Evolutionary conservation across 768 basidiomycete genomes (phyloP).

Genomic region (Lactifluus subvellereus): DNA sequence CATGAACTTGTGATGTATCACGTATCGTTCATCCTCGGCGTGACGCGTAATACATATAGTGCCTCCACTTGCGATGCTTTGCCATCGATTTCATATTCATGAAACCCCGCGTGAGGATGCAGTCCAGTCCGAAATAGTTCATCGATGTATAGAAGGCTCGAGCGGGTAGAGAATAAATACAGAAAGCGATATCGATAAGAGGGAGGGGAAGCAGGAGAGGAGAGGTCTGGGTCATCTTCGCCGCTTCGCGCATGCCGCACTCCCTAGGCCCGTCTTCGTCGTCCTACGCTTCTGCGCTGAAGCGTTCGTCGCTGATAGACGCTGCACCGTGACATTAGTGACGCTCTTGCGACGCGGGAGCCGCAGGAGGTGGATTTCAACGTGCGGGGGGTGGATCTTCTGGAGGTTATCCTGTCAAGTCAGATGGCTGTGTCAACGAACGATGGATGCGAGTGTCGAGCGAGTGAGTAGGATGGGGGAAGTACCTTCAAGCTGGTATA

Average conservation of each 20-base stretch:
- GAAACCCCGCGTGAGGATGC: not conserved
- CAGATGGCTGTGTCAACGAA: no score
- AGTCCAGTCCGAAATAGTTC: not conserved
- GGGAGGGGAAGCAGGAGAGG: not conserved
- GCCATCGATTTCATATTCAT: not conserved
- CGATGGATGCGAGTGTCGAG: not conserved
- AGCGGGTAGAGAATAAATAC: not conserved
- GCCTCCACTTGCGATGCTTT: not conserved
- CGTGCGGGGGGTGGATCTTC: slow-evolving; percentile 23
- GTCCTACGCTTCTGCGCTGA: slow-evolving; percentile 14
- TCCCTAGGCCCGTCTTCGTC: not conserved
- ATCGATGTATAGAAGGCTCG: not conserved
- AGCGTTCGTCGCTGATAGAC: slow-evolving; percentile 5
- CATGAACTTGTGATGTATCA: slow-evolving; percentile 13
- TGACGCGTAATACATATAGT: not conserved
- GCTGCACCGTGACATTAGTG: slow-evolving; percentile 7
- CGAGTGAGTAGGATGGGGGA: not conserved
- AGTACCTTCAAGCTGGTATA: slow-evolving; percentile 43
- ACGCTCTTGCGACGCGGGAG: slow-evolving; percentile 11
- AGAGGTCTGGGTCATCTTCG: slow-evolving; percentile 10
- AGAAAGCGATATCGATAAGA: not conserved
- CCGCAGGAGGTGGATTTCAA: not conserved
- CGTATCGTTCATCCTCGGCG: slow-evolving; percentile 5
- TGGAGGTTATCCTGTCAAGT: slow-evolving; percentile 37
- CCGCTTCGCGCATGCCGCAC: slow-evolving; percentile 13